Evolutionary conservation across 2,329 filamentous ascomycete genomes (phyloP), one percentile per base, ranked within the genome.

Genomic region (Clarireedia homoeocarpa): DNA sequence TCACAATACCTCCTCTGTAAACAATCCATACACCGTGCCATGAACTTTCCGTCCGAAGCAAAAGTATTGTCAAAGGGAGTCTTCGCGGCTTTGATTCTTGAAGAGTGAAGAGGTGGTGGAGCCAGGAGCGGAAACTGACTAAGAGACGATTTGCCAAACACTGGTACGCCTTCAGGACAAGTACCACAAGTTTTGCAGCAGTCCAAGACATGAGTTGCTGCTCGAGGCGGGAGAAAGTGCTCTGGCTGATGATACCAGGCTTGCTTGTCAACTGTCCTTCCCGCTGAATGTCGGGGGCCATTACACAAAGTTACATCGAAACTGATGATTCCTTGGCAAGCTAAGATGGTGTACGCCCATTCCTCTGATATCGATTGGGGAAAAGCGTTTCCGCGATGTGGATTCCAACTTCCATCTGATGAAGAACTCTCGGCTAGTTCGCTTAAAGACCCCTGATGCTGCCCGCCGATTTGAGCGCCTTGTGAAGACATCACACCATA

Each of bases 291-390:
- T 30, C 85, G 80, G 5, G 90, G 88, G 0, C 90, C 89, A 53
- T 82, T 82, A 71, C 92, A 97, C 4, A 96, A 77, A 6, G 94
- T 81, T 1, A 88, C 84, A 71, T 97, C 92, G 65, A 97, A 97
- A 15, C 83, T 81, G 58, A 97, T 87, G 58, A 91, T 77, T 6
- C 86, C 88, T 61, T 84, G 78, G 70, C 91, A 96, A 46, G 83
- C 83, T 36, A 85, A 73, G 2, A 97, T 71, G 1, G 88, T 89
- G 52, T 83, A 79, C 4, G 87, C 87, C 92, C 92, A 97, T 14
- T 82, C 81, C 39, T 72, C 69, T 4, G 71, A 69, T 45, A 74
- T 75, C 2, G 75, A 75, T 30, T 74, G 76, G 46, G 71, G 68
- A 10, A 66, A 49, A 34, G 88, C 72, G 26, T 75, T 77, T 23